A percentile compares a stretch with the other conserved stretches of the same genome.
Conservation (phyloP, 805 yeast genomes). For the Starmerella tilneyi region DNA sequence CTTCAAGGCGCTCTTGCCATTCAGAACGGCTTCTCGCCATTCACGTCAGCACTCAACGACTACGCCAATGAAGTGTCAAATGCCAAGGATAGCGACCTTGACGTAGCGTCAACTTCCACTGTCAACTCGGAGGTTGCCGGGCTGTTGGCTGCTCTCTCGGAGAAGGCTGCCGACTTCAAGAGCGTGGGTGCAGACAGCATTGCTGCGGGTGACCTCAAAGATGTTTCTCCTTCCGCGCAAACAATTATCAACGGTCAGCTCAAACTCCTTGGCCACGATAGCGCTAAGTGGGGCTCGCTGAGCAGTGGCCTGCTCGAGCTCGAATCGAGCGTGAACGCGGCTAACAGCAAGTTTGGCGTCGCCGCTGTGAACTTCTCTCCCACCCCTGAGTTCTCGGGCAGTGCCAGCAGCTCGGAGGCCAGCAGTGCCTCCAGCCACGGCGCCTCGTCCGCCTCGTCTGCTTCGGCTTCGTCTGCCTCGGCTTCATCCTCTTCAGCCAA, state of each 20-base stretch:
- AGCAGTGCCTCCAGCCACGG: background rate
- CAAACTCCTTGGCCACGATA: slow-evolving; percentile 6
- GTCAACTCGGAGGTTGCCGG: slow-evolving; percentile 15
- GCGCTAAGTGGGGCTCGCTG: slow-evolving; percentile 1
- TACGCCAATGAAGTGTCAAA: slow-evolving; percentile 10
- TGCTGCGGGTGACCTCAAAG: slow-evolving; percentile 16
- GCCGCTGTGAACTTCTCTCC: background rate
- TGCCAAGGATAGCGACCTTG: slow-evolving; percentile 12
- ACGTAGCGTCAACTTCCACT: slow-evolving; percentile 10
- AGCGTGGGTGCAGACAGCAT: slow-evolving; percentile 23
- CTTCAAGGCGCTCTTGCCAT: slow-evolving; percentile 25
- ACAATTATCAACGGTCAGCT: slow-evolving; percentile 17
- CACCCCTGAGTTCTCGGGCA: background rate
- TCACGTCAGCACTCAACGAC: slow-evolving; percentile 16
- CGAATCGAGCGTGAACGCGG: slow-evolving; percentile 8
- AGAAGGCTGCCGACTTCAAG: slow-evolving; percentile 24
- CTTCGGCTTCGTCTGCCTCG: too few species aligned
- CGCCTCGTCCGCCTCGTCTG: too few species aligned
- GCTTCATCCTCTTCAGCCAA: too few species aligned
- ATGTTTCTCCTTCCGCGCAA: slow-evolving; percentile 19
- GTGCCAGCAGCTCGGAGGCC: background rate
- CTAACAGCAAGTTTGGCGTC: slow-evolving; percentile 75
- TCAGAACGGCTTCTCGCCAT: slow-evolving; percentile 19
- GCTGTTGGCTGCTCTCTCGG: slow-evolving; percentile 21
- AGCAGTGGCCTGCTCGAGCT: slow-evolving; percentile 1